Conservation (phyloP, 1,139 yeast species). For the Scheffersomyces titani region DNA sequence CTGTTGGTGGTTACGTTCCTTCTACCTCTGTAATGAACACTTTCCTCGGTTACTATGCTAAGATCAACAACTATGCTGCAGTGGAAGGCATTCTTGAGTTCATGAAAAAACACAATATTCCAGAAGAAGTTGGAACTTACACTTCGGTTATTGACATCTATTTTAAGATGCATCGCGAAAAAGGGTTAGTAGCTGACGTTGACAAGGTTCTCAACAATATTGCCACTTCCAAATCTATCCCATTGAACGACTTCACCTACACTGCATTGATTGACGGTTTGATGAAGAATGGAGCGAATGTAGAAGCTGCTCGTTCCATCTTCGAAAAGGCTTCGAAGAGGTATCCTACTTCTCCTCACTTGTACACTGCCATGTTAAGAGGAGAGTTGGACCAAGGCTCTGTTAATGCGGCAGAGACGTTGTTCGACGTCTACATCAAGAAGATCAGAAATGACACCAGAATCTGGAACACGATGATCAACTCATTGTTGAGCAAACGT, state of each 20-base stretch:
- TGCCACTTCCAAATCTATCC: conserved; percentile 35
- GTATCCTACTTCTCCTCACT: conserved; percentile 33
- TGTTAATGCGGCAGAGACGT: conserved; percentile 44
- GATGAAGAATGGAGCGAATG: conserved; percentile 46
- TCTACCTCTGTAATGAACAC: conserved; percentile 37
- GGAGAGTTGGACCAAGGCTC: conserved; percentile 58
- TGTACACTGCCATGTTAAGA: conserved; percentile 59
- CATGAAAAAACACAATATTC: conserved; percentile 41
- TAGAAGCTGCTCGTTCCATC: conserved; percentile 54
- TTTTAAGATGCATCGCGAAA: conserved; percentile 48
- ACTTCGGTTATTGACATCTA: conserved; percentile 61
- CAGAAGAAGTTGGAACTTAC: conserved; percentile 67
- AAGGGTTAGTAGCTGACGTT: conserved; percentile 47
- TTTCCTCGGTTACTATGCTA: conserved; percentile 35
- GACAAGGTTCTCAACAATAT: conserved; percentile 44
- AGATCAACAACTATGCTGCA: conserved; percentile 33
- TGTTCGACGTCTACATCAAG: conserved; percentile 47
- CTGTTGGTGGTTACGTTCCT: conserved; percentile 30
- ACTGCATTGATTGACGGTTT: conserved; percentile 61
- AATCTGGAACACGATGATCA: conserved; percentile 63
- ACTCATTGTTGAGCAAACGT: conserved; percentile 41
- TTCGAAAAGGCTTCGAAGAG: conserved; percentile 42
- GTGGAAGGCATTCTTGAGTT: conserved; percentile 40
- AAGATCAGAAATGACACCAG: conserved; percentile 35
- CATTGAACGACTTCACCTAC: conserved; percentile 51